These are phyloP conservation scores for Papiliotrema laurentii DNA, from an alignment of 1,284 basidiomycete genomes.

Conservation along the genomic window DNA sequence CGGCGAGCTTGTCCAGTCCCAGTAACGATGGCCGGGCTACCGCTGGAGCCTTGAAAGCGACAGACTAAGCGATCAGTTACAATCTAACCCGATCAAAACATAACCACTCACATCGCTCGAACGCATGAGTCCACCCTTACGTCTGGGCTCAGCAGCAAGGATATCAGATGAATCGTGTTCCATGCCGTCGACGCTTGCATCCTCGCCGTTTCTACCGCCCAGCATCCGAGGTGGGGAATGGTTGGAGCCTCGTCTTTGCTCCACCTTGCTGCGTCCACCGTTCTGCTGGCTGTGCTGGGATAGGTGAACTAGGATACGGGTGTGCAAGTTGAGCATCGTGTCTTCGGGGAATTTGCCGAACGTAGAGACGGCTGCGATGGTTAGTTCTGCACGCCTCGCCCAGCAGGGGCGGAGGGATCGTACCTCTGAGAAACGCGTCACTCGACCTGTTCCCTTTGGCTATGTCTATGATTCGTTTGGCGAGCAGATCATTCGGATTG, in stretches of 20 bases:
- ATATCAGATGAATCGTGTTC: constrained; percentile 75
- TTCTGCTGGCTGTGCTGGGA: constrained; percentile 50
- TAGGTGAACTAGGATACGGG: constrained; percentile 59
- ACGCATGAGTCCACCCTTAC: constrained; percentile 71
- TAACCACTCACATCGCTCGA: constrained; percentile 56
- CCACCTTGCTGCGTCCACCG: no score
- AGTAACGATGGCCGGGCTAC: constrained; percentile 70
- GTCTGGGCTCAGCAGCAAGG: constrained; percentile 66
- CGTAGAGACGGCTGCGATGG: constrained; percentile 61
- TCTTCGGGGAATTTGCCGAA: constrained; percentile 80
- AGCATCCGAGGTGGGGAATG: constrained; percentile 31
- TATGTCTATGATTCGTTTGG: constrained; percentile 71
- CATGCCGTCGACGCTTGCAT: constrained; percentile 54
- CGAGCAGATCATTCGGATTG: constrained; percentile 77
- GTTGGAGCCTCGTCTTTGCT: constrained; percentile 21
- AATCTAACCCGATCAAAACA: no score
- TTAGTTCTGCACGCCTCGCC: neutral
- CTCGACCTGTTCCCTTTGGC: constrained; percentile 61
- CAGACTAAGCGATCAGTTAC: no score
- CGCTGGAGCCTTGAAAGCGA: constrained; percentile 67
- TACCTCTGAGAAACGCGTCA: constrained; percentile 62
- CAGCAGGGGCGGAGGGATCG: constrained; percentile 8
- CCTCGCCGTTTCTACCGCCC: constrained; percentile 10
- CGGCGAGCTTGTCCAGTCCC: constrained; percentile 79
- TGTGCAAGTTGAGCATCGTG: constrained; percentile 58